A percentile compares a stretch with the other conserved stretches of the same genome.
Evolutionary conservation across 2,329 filamentous ascomycete genomes (phyloP).

Genomic region (Dendrostoma leiphaemia): DNA sequence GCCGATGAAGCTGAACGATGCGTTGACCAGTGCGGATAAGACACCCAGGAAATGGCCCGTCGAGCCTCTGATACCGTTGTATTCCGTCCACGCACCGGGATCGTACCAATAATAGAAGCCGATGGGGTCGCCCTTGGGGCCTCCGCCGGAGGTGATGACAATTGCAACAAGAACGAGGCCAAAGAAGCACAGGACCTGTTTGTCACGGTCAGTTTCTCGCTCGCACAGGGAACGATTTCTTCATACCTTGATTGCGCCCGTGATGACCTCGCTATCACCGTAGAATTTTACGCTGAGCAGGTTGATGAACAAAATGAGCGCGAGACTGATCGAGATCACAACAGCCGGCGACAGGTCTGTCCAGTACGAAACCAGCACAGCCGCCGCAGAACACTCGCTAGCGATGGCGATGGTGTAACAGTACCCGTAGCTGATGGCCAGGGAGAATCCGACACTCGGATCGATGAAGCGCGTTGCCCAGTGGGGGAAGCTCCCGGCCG

Average conservation of each 20-base stretch:
- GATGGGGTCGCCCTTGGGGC: slow-evolving; percentile 18
- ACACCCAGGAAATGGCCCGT: slow-evolving; percentile 21
- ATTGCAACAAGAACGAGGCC: slow-evolving; percentile 21
- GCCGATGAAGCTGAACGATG: slow-evolving; percentile 18
- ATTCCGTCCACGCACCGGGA: slow-evolving; percentile 20
- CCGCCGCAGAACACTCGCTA: slow-evolving; percentile 19
- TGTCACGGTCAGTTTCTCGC: not conserved
- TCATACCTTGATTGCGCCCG: slow-evolving; percentile 13
- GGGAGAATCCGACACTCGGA: slow-evolving; percentile 19
- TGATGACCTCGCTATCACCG: slow-evolving; percentile 14
- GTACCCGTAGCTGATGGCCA: slow-evolving; percentile 20
- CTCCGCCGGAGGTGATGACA: slow-evolving; percentile 21
- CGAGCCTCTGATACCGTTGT: slow-evolving; percentile 20
- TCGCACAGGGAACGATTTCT: not conserved
- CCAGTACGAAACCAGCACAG: slow-evolving; percentile 21
- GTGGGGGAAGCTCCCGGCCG: slow-evolving; percentile 21
- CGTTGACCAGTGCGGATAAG: slow-evolving; percentile 20
- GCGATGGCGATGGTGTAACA: slow-evolving; percentile 21
- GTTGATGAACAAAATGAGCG: slow-evolving; percentile 13
- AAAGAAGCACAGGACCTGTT: slow-evolving; percentile 18
- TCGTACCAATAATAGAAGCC: slow-evolving; percentile 21
- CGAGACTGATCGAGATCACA: slow-evolving; percentile 18
- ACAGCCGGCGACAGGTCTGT: slow-evolving; percentile 17
- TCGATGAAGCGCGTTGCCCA: slow-evolving; percentile 21
- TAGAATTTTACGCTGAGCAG: slow-evolving; percentile 19